Evolutionary conservation across 306 rosid species (phyloP).

Genomic region (Carpinus fangiana): DNA sequence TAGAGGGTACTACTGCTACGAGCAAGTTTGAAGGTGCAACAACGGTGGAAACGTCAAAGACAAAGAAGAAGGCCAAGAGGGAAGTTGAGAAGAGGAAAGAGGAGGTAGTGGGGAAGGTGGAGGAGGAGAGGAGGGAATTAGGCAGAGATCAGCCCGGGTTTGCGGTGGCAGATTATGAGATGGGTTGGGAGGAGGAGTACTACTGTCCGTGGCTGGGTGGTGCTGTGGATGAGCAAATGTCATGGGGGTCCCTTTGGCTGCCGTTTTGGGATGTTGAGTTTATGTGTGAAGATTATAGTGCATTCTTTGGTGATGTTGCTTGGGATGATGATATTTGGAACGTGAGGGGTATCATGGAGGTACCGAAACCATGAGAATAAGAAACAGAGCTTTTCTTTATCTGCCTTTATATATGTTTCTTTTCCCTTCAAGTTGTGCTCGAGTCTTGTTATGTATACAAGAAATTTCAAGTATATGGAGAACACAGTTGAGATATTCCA

Average conservation of each 20-base stretch:
- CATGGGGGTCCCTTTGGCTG: slow-evolving; percentile 64
- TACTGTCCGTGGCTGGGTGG: slow-evolving; percentile 41
- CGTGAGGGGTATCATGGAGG: slow-evolving; percentile 33
- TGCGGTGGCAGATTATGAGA: slow-evolving; percentile 14
- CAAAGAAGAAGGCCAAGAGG: slow-evolving; percentile 46
- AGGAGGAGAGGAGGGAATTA: slow-evolving; percentile 18
- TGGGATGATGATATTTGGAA: slow-evolving; percentile 84
- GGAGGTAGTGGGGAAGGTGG: neutral
- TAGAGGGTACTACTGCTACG: slow-evolving; percentile 13
- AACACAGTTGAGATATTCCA: neutral
- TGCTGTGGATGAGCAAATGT: slow-evolving; percentile 65
- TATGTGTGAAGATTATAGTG: slow-evolving; percentile 39
- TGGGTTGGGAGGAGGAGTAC: slow-evolving; percentile 41
- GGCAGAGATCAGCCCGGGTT: slow-evolving; percentile 11
- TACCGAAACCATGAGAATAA: slow-evolving; percentile 34
- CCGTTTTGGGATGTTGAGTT: slow-evolving; percentile 66
- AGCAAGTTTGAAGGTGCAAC: slow-evolving; percentile 36
- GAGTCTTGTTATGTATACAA: neutral
- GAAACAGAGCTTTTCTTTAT: neutral
- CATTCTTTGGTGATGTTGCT: slow-evolving; percentile 48
- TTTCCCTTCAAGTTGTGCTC: neutral
- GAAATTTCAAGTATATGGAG: neutral
- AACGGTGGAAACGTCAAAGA: slow-evolving; percentile 4
- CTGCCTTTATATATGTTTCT: neutral
- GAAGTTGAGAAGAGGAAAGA: slow-evolving; percentile 24